Evolutionary conservation across 2,329 filamentous ascomycete species (phyloP).

Genomic region (Pyricularia pennisetigena): DNA sequence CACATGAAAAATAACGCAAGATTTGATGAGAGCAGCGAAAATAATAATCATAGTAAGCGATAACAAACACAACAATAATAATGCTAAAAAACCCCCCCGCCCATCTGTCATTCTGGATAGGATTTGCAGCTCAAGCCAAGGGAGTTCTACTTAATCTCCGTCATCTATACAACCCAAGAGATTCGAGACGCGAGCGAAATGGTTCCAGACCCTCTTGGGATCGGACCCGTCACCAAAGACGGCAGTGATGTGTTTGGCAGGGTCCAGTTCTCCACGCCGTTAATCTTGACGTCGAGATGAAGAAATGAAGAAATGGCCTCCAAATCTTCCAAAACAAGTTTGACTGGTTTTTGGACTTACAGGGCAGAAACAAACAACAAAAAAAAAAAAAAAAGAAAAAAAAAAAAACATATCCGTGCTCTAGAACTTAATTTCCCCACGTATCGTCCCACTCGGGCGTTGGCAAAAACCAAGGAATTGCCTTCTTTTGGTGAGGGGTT

Average conservation of each 20-base stretch:
- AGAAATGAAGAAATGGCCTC: neutral
- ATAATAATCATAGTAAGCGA: no score
- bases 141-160: neutral
- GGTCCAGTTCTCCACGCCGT: neutral
- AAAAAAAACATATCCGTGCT: neutral
- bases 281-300: neutral
- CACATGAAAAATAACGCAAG: neutral
- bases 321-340: neutral
- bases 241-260: neutral
- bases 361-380: no score
- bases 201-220: neutral
- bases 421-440: neutral
- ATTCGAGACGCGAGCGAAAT: neutral
- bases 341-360: neutral
- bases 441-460: neutral
- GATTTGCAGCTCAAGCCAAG: neutral
- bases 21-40: neutral
- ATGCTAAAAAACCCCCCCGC: neutral
- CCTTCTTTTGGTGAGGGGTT: neutral
- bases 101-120: neutral
- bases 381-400: no score
- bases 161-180: neutral
- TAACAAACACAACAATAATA: no score
- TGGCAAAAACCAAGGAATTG: neutral
- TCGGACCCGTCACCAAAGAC: neutral